A percentile compares a stretch with the other conserved stretches of the same genome.
Evolutionary conservation across 2,329 filamentous ascomycete genomes (phyloP).

Genomic region (Colletotrichum destructivum): DNA sequence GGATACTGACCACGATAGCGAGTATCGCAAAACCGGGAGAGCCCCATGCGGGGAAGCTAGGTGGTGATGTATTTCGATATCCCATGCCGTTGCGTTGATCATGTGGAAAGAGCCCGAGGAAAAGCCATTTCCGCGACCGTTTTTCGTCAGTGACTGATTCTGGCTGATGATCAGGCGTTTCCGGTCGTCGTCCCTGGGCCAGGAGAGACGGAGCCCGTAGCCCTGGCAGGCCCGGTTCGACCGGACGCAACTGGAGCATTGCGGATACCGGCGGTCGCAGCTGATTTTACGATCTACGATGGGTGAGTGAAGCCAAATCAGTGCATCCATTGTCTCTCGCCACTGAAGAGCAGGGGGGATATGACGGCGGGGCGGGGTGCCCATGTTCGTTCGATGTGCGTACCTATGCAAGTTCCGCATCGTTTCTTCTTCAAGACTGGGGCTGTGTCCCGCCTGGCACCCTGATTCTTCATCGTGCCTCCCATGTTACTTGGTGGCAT

Average conservation of each 20-base stretch:
- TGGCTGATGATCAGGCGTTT: conserved; percentile 44
- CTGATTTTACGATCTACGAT: conserved; percentile 45
- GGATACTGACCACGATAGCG: background rate
- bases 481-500: background rate
- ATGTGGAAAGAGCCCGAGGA: conserved; percentile 5
- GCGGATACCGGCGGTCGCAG: conserved; percentile 45
- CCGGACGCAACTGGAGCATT: conserved; percentile 44
- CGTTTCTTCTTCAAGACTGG: background rate
- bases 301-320: background rate
- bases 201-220: conserved; percentile 49
- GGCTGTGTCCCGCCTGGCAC: background rate
- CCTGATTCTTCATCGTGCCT: background rate
- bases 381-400: background rate
- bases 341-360: too few relatives aligned
- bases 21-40: background rate
- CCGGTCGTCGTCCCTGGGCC: conserved; percentile 47
- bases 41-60: background rate
- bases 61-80: conserved; percentile 42
- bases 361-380: background rate
- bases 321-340: background rate
- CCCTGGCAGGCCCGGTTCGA: conserved; percentile 46
- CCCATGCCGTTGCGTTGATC: conserved; percentile 46
- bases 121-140: too few relatives aligned
- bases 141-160: background rate
- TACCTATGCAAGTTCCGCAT: conserved; percentile 23